Percentiles rank a stretch among this genome's conserved stretches.
These are phyloP conservation scores for Populus trichocarpa DNA, from an alignment of 441 rosid genomes.

Conservation along the genomic window DNA sequence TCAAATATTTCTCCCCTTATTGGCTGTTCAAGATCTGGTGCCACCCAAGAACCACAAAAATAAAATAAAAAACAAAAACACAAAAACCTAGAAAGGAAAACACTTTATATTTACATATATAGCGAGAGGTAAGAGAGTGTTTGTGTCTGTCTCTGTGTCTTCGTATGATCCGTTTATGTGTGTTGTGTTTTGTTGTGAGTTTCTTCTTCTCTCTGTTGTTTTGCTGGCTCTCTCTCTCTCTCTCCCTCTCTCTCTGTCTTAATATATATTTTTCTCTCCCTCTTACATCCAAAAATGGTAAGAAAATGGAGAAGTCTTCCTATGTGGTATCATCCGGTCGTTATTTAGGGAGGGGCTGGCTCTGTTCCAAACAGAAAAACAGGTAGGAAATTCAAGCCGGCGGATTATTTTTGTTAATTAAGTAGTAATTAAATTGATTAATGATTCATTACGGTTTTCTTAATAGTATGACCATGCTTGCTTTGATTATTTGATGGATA, in stretches of 20 bases:
- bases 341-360: neutral
- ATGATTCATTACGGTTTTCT: neutral
- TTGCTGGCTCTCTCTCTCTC: too few relatives aligned
- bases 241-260: too few relatives aligned
- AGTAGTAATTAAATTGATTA: too few relatives aligned
- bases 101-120: neutral
- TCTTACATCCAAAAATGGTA: neutral
- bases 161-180: neutral
- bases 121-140: neutral
- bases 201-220: too few relatives aligned
- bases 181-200: neutral
- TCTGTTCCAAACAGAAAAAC: too few relatives aligned
- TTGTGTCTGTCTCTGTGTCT: neutral
- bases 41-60: neutral
- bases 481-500: neutral
- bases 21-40: conserved; percentile 2
- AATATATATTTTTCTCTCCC: too few relatives aligned
- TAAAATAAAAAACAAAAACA: too few relatives aligned
- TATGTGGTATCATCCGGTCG: neutral
- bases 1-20: neutral
- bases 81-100: neutral
- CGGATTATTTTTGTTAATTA: too few relatives aligned
- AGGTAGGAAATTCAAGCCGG: too few relatives aligned
- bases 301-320: neutral
- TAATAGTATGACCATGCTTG: neutral